These are phyloP conservation scores for Vigna angularis DNA, from an alignment of 306 rosid genomes.

Conservation along the genomic window DNA sequence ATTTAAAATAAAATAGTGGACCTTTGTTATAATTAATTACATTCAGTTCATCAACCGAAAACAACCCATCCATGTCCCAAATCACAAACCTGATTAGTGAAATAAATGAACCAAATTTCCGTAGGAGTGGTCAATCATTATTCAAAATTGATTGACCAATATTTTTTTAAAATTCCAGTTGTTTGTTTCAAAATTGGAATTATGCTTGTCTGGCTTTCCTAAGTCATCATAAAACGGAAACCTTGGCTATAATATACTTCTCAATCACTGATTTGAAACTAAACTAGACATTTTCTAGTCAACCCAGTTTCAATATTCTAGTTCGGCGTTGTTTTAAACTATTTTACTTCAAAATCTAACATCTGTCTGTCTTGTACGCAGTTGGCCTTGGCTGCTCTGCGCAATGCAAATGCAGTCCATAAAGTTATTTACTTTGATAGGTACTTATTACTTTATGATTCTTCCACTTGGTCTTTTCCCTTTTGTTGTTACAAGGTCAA, in stretches of 20 bases:
- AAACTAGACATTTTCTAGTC: conserved; percentile 1
- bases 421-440: conserved; percentile 73
- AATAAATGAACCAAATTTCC: conserved; percentile 5
- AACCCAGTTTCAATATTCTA: conserved; percentile 6
- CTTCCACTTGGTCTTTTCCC: background rate
- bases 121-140: background rate
- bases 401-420: conserved; percentile 68
- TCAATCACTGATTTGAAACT: background rate
- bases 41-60: background rate
- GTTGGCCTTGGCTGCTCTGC: conserved; percentile 87
- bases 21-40: background rate
- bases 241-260: background rate
- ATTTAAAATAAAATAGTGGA: background rate
- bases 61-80: conserved; percentile 1
- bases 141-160: background rate
- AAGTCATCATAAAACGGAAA: background rate
- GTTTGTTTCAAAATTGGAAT: conserved; percentile 21
- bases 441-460: conserved; percentile 41
- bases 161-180: background rate
- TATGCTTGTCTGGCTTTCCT: conserved; percentile 1
- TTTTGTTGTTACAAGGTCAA: conserved; percentile 12
- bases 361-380: conserved; percentile 49
- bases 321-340: conserved; percentile 17
- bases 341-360: conserved; percentile 25
- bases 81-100: conserved; percentile 2